These are phyloP conservation scores for Rosa hybrid DNA, from an alignment of 331 rosid species.

Conservation along the genomic window DNA sequence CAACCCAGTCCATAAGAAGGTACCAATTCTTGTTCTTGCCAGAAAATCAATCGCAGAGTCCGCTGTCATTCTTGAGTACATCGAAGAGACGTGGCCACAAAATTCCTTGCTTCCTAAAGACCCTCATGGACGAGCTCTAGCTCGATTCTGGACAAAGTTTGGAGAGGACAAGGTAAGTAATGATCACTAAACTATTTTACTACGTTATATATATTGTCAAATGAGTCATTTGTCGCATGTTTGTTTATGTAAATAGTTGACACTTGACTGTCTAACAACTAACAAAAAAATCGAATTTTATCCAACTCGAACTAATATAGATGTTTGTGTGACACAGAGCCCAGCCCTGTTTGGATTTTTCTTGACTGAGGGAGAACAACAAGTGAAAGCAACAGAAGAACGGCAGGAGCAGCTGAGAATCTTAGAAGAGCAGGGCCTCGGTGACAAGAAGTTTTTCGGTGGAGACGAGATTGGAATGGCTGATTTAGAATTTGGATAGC, in stretches of 20 bases:
- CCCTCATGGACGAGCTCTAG: constrained; percentile 16
- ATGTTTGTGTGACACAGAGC: not conserved
- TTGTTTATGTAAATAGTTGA: too few species aligned
- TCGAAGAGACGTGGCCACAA: constrained; percentile 22
- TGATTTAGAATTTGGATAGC: constrained; percentile 22
- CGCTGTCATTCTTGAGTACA: constrained; percentile 10
- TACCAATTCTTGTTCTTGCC: constrained; percentile 14
- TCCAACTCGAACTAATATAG: not conserved
- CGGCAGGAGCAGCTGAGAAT: constrained; percentile 2
- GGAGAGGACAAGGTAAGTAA: constrained; percentile 14
- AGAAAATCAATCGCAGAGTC: constrained; percentile 20
- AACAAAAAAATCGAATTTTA: not conserved
- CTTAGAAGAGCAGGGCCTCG: constrained; percentile 28
- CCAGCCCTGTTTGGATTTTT: not conserved
- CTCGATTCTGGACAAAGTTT: constrained; percentile 11
- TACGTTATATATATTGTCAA: too few species aligned
- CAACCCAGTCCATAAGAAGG: constrained; percentile 26
- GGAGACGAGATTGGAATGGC: constrained; percentile 17
- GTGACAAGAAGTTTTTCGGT: constrained; percentile 17
- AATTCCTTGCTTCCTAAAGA: constrained; percentile 23
- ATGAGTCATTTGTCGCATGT: too few species aligned
- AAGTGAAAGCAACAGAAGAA: constrained; percentile 21
- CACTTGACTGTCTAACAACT: not conserved
- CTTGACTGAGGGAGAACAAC: constrained; percentile 19
- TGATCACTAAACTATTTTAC: not conserved